These are phyloP conservation scores for Cercospora janseana DNA, from an alignment of 2,329 filamentous ascomycete species.

Conservation along the genomic window DNA sequence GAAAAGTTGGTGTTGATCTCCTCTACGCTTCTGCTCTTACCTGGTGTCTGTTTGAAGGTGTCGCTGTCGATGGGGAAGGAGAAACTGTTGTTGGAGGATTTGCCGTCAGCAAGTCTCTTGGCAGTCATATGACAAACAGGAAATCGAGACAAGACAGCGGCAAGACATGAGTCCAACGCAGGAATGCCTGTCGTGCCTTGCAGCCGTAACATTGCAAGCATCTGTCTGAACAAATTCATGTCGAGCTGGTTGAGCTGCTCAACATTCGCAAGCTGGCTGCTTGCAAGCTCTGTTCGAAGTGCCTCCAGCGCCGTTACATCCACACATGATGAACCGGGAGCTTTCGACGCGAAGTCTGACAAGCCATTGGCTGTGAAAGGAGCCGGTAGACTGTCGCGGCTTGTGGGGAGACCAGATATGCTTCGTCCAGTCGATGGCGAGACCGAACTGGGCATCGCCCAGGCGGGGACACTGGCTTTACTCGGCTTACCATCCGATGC, in stretches of 20 bases:
- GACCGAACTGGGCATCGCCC: constrained; percentile 33
- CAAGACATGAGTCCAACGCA: constrained; percentile 21
- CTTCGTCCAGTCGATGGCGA: constrained; percentile 7
- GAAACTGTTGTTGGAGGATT: constrained; percentile 32
- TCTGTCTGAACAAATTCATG: constrained; percentile 30
- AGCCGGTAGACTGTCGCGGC: background rate
- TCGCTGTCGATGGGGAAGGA: constrained; percentile 31
- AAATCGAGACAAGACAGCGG: constrained; percentile 22
- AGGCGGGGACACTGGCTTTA: constrained; percentile 27
- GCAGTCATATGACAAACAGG: constrained; percentile 19
- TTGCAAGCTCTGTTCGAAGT: constrained; percentile 17
- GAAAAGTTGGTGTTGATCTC: constrained; percentile 52
- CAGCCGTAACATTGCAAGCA: constrained; percentile 25
- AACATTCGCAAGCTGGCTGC: constrained; percentile 13
- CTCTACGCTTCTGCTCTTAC: constrained; percentile 50
- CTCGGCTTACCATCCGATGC: constrained; percentile 17
- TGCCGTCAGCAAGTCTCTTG: constrained; percentile 28
- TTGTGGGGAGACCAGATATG: background rate
- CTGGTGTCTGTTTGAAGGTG: constrained; percentile 31
- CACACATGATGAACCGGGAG: constrained; percentile 18
- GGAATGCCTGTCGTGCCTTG: constrained; percentile 23
- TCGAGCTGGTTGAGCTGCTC: constrained; percentile 26
- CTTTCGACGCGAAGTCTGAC: too few relatives aligned
- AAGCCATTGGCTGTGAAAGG: background rate
- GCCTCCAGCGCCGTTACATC: constrained; percentile 22